Conservation (phyloP, 306 rosid species). For the Vigna unguiculata region DNA sequence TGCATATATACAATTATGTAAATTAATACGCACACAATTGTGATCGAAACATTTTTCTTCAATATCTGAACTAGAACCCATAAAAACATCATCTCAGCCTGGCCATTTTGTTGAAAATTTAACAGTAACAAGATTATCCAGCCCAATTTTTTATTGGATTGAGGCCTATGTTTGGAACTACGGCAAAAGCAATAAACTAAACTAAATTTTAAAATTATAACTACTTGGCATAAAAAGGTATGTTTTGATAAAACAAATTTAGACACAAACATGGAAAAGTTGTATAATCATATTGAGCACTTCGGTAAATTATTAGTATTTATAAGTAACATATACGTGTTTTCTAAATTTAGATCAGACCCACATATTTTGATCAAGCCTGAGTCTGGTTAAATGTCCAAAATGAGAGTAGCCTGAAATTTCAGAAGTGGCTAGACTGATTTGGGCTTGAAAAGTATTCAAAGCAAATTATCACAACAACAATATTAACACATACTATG, state of each 20-base stretch:
- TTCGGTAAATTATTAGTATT: neutral
- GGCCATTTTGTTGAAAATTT: neutral
- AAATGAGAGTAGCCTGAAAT: conserved; percentile 18
- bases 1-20: conserved; percentile 40
- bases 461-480: conserved; percentile 20
- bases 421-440: conserved; percentile 14
- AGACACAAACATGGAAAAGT: neutral
- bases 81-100: neutral
- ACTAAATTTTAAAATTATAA: neutral
- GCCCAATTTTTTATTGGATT: neutral
- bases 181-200: neutral
- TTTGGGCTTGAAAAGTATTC: conserved; percentile 18
- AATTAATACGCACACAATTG: neutral
- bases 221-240: too few relatives aligned
- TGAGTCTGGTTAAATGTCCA: conserved; percentile 21
- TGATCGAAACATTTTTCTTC: neutral
- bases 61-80: conserved; percentile 7
- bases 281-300: conserved; percentile 10
- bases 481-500: conserved; percentile 5
- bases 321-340: conserved; percentile 1
- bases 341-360: conserved; percentile 27
- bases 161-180: neutral
- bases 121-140: neutral
- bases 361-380: conserved; percentile 19
- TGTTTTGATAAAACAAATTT: neutral